Percentiles rank a stretch among this genome's conserved stretches.
These are phyloP conservation scores for Phtheirospermum japonicum DNA, from an alignment of 257 asterid genomes.

Conservation along the genomic window DNA sequence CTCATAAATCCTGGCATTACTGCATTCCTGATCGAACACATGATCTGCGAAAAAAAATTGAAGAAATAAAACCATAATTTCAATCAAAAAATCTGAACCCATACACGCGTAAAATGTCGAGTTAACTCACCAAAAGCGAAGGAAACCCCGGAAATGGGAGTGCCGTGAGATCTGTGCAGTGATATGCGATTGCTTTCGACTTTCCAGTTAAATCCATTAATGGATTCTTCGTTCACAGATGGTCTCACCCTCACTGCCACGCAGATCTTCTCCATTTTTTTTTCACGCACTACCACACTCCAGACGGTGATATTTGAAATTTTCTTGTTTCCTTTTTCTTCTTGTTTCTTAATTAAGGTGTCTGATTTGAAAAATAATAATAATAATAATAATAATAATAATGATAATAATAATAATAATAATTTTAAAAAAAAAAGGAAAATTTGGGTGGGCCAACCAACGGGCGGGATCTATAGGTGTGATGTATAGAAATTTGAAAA, in stretches of 20 bases:
- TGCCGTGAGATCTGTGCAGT: constrained; percentile 66
- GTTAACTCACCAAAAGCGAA: constrained; percentile 65
- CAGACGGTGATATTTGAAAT: neutral
- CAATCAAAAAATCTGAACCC: neutral
- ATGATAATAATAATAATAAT: too few relatives aligned
- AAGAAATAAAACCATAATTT: neutral
- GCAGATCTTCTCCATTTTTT: constrained; percentile 92
- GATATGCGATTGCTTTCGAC: constrained; percentile 79
- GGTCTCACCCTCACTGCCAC: constrained; percentile 96
- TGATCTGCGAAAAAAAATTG: constrained; percentile 53
- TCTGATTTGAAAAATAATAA: too few relatives aligned
- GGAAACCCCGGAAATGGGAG: constrained; percentile 76
- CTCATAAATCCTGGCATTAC: constrained; percentile 71
- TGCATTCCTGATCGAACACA: constrained; percentile 76
- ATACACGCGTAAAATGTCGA: neutral
- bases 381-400: too few relatives aligned
- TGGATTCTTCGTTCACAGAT: constrained; percentile 48
- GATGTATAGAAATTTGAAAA: neutral
- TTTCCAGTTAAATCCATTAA: constrained; percentile 67
- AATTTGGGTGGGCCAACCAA: neutral
- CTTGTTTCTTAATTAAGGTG: neutral
- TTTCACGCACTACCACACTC: constrained; percentile 26
- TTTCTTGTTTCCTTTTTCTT: neutral
- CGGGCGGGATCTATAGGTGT: neutral
- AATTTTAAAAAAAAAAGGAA: neutral